Base-by-base conservation (phyloP, 352 stramenopile species). In the Pythium volutum region DNA sequence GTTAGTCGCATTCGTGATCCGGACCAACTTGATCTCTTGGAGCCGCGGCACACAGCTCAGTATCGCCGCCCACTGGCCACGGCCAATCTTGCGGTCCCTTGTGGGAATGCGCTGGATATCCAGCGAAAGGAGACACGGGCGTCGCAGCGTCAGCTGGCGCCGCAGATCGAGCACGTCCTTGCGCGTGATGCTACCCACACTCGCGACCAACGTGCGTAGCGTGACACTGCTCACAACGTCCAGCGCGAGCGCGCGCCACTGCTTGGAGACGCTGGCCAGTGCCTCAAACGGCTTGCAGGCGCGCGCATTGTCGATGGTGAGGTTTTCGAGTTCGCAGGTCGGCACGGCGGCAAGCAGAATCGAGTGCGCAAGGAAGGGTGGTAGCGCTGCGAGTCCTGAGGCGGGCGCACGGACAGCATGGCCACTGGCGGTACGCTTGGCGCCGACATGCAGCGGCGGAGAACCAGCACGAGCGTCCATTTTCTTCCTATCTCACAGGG, bases 41-140 rank as follows among this genome's bases (percentile, higher is more conserved):
- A 56, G 50, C 4, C 33, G 50, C 16, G 50, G 33, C n/a, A 31
- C 50, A 33, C 22, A 39, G 22, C 50, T 46, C 8, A 56, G 33
- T 15, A 45, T 9, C 50, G 50, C 18, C 8, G 12, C 31, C 50
- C 50, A 56, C n/a, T 49, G 42, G n/a, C 31, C n/a, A 15, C n/a
- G 18, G 26, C n/a, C 4, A 11, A 49, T 18, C 11, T 27, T 15
- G 42, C 23, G 16, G 12, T 25, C 23, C 10, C 7, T 22, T 6
- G 42, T n/a, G 12, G 31, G 31, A 11, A 36, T 36, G 31, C 31
- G 31, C 31, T 36, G 31, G 31, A 36, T 9, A 36, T 39, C 26
- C 15, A 54, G 18, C 18, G 25, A 25, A 14, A 23, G 25, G 12
- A 39, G 18, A 18, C 18, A 39, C 27, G 27, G 14, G 29, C 27